Base-by-base conservation (phyloP, 176 grass and related monocot genomes). In the Dactylis glomerata region DNA sequence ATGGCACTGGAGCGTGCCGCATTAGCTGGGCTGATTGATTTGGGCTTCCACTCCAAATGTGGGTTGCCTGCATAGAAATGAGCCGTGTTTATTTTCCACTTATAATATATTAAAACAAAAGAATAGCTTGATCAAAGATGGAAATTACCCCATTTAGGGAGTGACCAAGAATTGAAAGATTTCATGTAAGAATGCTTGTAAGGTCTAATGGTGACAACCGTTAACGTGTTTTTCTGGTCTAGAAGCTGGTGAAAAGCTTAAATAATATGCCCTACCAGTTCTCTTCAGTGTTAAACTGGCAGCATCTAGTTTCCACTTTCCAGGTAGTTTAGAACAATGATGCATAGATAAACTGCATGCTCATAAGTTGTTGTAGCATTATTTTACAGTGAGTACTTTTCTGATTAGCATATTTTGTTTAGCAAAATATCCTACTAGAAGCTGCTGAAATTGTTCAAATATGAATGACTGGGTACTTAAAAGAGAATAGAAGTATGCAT, bases 31-130 rank as follows among this genome's bases (percentile, higher is more conserved):
- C 78, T 92, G 75, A 75, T 56, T 79, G 93, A 87, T 92, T 95
- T 95, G 16, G 91, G 91, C 77, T 92, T 92, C 93, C 93, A 95
- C 76, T 92, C 93, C 77, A 92, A 78, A 82, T 86, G 81, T 47
- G 83, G 41, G 45, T 26, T 83, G 50, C 40, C 90, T 92, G 83
- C 79, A 92, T 68, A 77, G 49, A 76, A 69, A 67, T 40, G 26
- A 37, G 72, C 32, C 58, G 73, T 23, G 31, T 50, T 19, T 64
- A 32, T 38, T 82, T 78, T 79, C 9, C 28, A 59, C 24, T 49
- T 31, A 41, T 72, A 44, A 76, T 49, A 59, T 8, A n/a, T 42
- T 56, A 58, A 54, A 85, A 49, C 23, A 84, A 80, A 34, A 61
- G 23, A 79, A 66, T 28, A 56, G 22, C 66, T 81, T 45, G 30